phyloP scores from a whole-genome alignment of 139 green algal species.

The Tetradesmus lagerheimii region DNA sequence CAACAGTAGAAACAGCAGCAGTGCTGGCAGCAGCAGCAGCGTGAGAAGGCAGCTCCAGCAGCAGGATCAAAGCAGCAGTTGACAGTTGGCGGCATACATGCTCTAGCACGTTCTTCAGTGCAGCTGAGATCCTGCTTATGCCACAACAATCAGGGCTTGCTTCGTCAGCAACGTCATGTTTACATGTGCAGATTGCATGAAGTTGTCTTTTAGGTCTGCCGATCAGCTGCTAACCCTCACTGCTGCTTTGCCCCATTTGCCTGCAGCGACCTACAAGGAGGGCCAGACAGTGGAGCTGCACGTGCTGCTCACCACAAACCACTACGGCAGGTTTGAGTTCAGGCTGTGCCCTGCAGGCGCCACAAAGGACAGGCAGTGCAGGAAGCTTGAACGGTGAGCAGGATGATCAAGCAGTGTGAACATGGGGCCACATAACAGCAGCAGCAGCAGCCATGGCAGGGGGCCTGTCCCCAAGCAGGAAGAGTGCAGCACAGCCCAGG shows the following conservation, averaged over 20 bases:
- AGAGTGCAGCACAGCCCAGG: conserved; percentile 11
- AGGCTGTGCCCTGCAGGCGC: conserved; percentile 1
- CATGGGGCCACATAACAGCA: no score
- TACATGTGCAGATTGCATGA: no score
- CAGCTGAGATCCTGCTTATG: neutral
- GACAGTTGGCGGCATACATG: no score
- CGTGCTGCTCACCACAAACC: conserved; percentile 54
- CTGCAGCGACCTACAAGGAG: conserved; percentile 28
- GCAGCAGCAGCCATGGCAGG: neutral
- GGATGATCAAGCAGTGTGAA: no score
- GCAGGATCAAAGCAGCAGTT: no score
- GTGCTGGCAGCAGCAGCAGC: neutral
- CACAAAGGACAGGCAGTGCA: neutral
- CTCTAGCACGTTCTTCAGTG: no score
- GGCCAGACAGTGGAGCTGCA: conserved; percentile 51
- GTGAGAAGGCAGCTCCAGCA: neutral
- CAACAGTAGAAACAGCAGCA: neutral
- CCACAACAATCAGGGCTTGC: neutral
- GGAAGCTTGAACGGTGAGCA: conserved; percentile 25
- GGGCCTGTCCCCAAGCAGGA: no score
- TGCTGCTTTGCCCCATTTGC: no score
- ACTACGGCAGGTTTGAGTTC: conserved; percentile 60
- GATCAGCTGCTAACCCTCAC: no score
- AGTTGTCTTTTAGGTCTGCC: no score
- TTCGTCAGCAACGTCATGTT: no score